Conservation (phyloP, 2,329 filamentous ascomycete genomes). For the Cladophialophora carrionii region DNA sequence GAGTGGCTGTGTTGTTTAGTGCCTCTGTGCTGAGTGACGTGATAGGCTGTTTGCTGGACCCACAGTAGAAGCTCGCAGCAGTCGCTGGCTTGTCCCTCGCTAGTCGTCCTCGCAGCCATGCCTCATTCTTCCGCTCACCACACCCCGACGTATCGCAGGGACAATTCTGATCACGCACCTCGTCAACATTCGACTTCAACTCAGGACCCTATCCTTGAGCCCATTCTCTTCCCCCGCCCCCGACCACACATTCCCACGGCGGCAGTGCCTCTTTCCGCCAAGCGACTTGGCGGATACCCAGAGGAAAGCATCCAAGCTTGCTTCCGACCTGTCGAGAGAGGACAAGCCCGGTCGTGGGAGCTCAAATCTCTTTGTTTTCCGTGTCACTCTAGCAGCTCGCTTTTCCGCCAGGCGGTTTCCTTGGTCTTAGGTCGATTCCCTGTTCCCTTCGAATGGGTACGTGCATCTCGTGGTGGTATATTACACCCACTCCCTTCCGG, state of each 20-base stretch:
- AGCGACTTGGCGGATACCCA: slow-evolving; percentile 4
- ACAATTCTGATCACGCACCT: slow-evolving; percentile 13
- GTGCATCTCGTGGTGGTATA: slow-evolving; percentile 14
- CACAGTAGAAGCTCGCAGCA: slow-evolving; percentile 9
- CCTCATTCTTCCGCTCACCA: slow-evolving; percentile 1
- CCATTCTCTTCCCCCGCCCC: slow-evolving; percentile 1
- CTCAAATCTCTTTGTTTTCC: neutral
- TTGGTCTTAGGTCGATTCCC: slow-evolving; percentile 18
- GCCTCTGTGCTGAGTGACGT: slow-evolving; percentile 6
- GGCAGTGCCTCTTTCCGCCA: slow-evolving; percentile 9
- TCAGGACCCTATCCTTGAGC: neutral
- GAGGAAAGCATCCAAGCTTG: slow-evolving; percentile 7
- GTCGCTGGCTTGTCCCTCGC: neutral
- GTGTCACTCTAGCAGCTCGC: slow-evolving; percentile 1
- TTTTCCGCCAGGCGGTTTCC: slow-evolving; percentile 10
- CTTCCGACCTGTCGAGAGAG: slow-evolving; percentile 2
- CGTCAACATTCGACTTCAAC: neutral
- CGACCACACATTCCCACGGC: slow-evolving; percentile 11
- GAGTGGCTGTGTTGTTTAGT: slow-evolving; percentile 30
- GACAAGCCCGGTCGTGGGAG: neutral
- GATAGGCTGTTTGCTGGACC: slow-evolving; percentile 11
- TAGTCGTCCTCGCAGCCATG: neutral
- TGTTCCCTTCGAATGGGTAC: slow-evolving; percentile 19
- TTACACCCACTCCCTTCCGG: slow-evolving; percentile 11
- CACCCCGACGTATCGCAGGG: slow-evolving; percentile 11